phyloP scores from a whole-genome alignment of 768 basidiomycete genomes.

The Mrakia gelida region DNA sequence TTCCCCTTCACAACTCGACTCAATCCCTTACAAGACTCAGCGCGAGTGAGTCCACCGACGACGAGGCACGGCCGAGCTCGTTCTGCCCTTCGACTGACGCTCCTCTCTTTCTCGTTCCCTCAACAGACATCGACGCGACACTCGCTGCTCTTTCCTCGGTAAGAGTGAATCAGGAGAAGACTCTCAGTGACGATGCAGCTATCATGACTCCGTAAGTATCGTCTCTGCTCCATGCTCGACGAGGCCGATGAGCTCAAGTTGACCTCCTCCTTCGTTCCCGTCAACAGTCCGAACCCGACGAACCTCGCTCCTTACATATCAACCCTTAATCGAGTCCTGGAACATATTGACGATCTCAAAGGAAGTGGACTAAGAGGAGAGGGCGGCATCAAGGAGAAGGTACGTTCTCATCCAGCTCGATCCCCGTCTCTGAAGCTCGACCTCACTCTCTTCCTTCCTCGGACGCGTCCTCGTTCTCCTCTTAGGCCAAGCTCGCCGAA shows the following conservation, averaged over 20 bases:
- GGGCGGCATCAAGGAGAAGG: conserved; percentile 9
- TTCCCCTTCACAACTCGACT: conserved; percentile 73
- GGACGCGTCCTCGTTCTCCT: background rate
- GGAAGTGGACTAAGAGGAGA: conserved; percentile 22
- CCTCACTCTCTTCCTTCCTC: background rate
- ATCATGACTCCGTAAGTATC: conserved; percentile 15
- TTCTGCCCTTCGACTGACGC: background rate
- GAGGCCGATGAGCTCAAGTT: background rate
- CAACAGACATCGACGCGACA: conserved; percentile 26
- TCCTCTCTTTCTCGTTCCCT: background rate
- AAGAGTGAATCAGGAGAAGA: conserved; percentile 19
- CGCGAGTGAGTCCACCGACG: conserved; percentile 55
- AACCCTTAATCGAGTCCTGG: conserved; percentile 3
- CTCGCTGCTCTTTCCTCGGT: conserved; percentile 26
- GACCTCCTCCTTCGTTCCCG: background rate
- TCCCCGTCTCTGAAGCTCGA: background rate
- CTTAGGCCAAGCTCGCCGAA: conserved; percentile 18
- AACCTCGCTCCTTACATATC: conserved; percentile 13
- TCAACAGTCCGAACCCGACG: conserved; percentile 4
- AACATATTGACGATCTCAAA: conserved; percentile 18
- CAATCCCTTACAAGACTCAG: conserved; percentile 68
- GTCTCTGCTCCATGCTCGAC: too few species aligned
- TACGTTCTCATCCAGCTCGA: background rate
- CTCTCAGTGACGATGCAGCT: conserved; percentile 14
- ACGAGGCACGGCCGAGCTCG: background rate